phyloP scores from a whole-genome alignment of 768 basidiomycete species.

The Termitomyces sp. region DNA sequence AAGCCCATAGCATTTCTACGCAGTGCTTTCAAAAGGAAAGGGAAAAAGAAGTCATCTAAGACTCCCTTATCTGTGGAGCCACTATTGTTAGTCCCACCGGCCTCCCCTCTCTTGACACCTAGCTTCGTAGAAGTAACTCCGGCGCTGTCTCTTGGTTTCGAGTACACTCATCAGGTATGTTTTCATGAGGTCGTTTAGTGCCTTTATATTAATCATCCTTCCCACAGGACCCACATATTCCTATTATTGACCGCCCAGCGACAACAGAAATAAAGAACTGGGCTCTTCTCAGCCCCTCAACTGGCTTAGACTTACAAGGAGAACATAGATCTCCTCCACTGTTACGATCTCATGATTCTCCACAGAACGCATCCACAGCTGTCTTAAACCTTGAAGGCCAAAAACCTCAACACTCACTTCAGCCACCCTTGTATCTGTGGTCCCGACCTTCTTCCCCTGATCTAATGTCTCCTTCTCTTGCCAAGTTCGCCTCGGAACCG shows the following conservation, averaged over 20 bases:
- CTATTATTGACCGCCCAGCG: neutral
- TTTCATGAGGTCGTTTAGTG: neutral
- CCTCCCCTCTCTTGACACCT: constrained; percentile 1
- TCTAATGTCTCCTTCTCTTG: constrained; percentile 15
- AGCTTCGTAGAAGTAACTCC: constrained; percentile 1
- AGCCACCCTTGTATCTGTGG: constrained; percentile 21
- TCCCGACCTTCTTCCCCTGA: constrained; percentile 4
- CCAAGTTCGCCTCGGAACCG: constrained; percentile 14
- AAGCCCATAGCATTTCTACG: constrained; percentile 34
- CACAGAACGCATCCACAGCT: constrained; percentile 17
- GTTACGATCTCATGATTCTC: constrained; percentile 14
- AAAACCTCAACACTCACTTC: constrained; percentile 22
- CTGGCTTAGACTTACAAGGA: constrained; percentile 3
- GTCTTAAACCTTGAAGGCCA: constrained; percentile 5
- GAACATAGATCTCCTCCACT: constrained; percentile 11
- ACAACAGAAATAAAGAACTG: neutral
- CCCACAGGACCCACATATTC: neutral
- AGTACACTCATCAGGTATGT: constrained; percentile 1
- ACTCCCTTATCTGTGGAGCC: neutral
- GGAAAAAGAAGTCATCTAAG: constrained; percentile 19
- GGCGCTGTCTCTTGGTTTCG: constrained; percentile 1
- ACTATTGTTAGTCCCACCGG: neutral
- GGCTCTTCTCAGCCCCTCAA: neutral
- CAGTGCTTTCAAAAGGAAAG: constrained; percentile 33
- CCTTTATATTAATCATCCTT: neutral